Evolutionary conservation across 495 filamentous ascomycete species (phyloP).

Genomic region (Trichoderma parareesei): DNA sequence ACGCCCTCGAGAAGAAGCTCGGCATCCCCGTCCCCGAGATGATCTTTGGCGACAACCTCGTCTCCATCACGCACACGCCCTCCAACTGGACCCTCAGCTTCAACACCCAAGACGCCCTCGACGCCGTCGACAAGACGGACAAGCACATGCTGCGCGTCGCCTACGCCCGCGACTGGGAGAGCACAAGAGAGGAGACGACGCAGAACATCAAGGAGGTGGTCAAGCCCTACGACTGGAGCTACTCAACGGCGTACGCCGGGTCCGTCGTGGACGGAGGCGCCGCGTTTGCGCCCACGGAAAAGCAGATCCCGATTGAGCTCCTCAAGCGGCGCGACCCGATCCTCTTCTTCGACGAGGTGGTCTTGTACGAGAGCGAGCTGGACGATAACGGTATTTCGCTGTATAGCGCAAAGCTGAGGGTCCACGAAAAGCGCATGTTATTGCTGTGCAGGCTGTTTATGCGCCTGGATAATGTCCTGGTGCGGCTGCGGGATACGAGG

Average conservation of each 20-base stretch:
- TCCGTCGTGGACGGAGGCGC: slow-evolving; percentile 30
- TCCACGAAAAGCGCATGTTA: slow-evolving; percentile 81
- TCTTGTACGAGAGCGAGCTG: slow-evolving; percentile 94
- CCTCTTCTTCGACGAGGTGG: slow-evolving; percentile 86
- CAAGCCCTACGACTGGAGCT: slow-evolving; percentile 96
- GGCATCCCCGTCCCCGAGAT: slow-evolving; percentile 90
- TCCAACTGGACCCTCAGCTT: slow-evolving; percentile 71
- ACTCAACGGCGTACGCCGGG: slow-evolving; percentile 78
- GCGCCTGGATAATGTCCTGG: slow-evolving; percentile 80
- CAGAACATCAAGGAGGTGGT: slow-evolving; percentile 90
- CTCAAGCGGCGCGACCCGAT: slow-evolving; percentile 80
- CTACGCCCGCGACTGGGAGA: slow-evolving; percentile 85
- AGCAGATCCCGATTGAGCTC: slow-evolving; percentile 71
- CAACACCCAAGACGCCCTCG: slow-evolving; percentile 77
- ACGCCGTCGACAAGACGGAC: slow-evolving; percentile 89
- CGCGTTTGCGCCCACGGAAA: slow-evolving; percentile 5
- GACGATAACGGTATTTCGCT: slow-evolving; percentile 94
- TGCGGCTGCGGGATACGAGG: slow-evolving; percentile 81
- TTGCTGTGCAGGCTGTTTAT: slow-evolving; percentile 86
- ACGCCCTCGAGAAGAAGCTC: slow-evolving; percentile 67
- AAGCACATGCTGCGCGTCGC: slow-evolving; percentile 81
- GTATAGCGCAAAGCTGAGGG: slow-evolving; percentile 78
- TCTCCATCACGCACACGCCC: slow-evolving; percentile 58
- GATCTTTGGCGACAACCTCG: slow-evolving; percentile 95
- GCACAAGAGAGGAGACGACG: slow-evolving; percentile 71